A percentile compares a stretch with the other conserved stretches of the same genome.
Evolutionary conservation across 164 flowering plant genomes (phyloP).

Genomic region (Magnolia officinalis): DNA sequence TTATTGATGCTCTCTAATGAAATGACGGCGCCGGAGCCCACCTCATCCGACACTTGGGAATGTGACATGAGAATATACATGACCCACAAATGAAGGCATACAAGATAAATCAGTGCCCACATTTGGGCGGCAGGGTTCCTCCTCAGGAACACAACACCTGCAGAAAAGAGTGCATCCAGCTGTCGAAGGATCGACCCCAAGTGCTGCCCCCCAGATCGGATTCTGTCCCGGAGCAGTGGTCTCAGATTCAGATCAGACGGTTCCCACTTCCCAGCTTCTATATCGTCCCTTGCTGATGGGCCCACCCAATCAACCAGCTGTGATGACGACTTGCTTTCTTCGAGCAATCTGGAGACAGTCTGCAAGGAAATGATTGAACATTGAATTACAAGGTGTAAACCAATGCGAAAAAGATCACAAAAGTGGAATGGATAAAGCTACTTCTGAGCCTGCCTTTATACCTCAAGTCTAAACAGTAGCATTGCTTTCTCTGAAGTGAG

Average conservation of each 20-base stretch:
- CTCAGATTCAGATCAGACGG: slow-evolving; percentile 36
- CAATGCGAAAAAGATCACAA: neutral
- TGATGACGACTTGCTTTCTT: slow-evolving; percentile 46
- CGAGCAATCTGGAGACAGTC: slow-evolving; percentile 69
- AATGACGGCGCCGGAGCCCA: slow-evolving; percentile 66
- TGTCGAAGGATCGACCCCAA: slow-evolving; percentile 61
- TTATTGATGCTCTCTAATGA: slow-evolving; percentile 77
- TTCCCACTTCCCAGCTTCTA: slow-evolving; percentile 63
- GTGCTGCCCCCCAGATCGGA: slow-evolving; percentile 58
- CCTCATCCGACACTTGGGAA: slow-evolving; percentile 43
- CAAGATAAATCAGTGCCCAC: slow-evolving; percentile 60
- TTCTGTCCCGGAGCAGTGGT: slow-evolving; percentile 46
- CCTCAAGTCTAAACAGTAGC: slow-evolving; percentile 80
- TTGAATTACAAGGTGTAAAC: neutral
- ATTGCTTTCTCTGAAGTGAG: slow-evolving; percentile 92
- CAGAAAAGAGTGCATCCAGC: slow-evolving; percentile 62
- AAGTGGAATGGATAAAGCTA: neutral
- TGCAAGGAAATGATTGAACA: slow-evolving; percentile 23
- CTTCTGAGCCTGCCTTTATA: slow-evolving; percentile 16
- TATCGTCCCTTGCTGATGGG: slow-evolving; percentile 41
- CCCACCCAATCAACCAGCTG: slow-evolving; percentile 25
- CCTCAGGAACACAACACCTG: slow-evolving; percentile 62
- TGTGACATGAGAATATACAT: slow-evolving; percentile 68
- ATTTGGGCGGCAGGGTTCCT: slow-evolving; percentile 63
- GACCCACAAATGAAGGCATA: slow-evolving; percentile 90